Evolutionary conservation across 345 rosid genomes (phyloP).

Genomic region (Viola odorata): DNA sequence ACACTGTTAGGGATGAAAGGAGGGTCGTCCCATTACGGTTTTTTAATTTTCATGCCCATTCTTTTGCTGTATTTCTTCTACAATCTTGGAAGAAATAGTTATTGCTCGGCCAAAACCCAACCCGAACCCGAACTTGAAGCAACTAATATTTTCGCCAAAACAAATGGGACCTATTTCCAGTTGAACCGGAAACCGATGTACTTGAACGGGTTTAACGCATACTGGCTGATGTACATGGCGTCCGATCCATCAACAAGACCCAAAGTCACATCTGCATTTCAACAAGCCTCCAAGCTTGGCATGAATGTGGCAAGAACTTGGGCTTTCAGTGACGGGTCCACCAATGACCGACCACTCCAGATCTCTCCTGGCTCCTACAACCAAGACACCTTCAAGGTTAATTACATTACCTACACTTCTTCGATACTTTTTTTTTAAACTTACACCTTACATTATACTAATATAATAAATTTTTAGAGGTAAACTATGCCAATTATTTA

Average conservation of each 20-base stretch:
- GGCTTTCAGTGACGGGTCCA: slow-evolving; percentile 56
- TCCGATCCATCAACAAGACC: slow-evolving; percentile 46
- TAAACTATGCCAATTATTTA: no score
- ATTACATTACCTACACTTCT: neutral
- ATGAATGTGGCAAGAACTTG: slow-evolving; percentile 74
- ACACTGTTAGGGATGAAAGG: no score
- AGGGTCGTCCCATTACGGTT: no score
- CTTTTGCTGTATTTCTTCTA: no score
- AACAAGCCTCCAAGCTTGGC: slow-evolving; percentile 49
- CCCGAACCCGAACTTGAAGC: neutral
- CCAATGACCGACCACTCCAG: slow-evolving; percentile 45
- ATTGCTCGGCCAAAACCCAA: no score
- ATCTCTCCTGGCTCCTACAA: slow-evolving; percentile 60
- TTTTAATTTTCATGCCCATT: no score
- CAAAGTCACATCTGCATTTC: slow-evolving; percentile 46
- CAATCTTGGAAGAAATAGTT: no score
- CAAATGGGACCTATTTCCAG: slow-evolving; percentile 41
- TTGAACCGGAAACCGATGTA: slow-evolving; percentile 37
- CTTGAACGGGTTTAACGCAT: slow-evolving; percentile 78
- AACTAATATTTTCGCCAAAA: slow-evolving; percentile 24
- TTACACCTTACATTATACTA: no score
- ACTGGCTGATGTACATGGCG: slow-evolving; percentile 68
- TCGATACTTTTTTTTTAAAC: no score
- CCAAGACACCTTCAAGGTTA: slow-evolving; percentile 55
- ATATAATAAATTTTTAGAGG: no score